Base-by-base conservation (phyloP, 805 yeast species). In the Saccharomycopsis microspora region DNA sequence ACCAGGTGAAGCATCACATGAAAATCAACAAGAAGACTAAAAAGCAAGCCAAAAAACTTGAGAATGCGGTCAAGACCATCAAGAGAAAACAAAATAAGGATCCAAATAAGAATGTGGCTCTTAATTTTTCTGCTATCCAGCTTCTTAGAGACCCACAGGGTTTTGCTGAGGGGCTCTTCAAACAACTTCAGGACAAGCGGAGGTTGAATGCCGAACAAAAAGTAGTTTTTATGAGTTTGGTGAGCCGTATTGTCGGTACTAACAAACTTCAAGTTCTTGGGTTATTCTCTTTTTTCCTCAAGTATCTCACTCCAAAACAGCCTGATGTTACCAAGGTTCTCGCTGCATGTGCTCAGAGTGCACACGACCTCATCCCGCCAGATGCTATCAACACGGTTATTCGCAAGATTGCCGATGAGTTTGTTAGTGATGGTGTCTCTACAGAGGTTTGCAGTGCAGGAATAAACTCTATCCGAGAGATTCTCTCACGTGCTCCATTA, bases 371-470 rank as follows among this genome's bases (percentile, higher is more conserved):
- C 58, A 96, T 93, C 5, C 99, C 99, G 30, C 98, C 99, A 4
- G 99, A 93, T 62, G 78, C 80, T 10, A 75, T 93, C 51, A 69
- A 74, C 41, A 81, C 82, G 44, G 79, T 93, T 56, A 81, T 93
- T 6, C 77, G 96, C 49, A 93, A 90, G 61, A 80, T 93, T 55
- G 97, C 98, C 1, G 95, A 93, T 65, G 98, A 93, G 66, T 93
- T 93, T 59, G 96, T 93, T 30, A 84, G 95, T 56, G 97, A 93
- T 60, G 99, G 99, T 72, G 98, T 93, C 38, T 88, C 97, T 10
- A 80, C 95, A 34, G 96, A 93, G 66, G 99, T 89, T 47, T 97
- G 97, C 4, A 88, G 97, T 46, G 97, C 97, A 4, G 99, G 99
- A 59, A 74, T 93, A 55, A 93, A 93, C 64, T 85, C 97, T 3